Evolutionary conservation across 228 moss, liverwort and hornwort species (phyloP).

Genomic region (Sphagnum magellanicum): DNA sequence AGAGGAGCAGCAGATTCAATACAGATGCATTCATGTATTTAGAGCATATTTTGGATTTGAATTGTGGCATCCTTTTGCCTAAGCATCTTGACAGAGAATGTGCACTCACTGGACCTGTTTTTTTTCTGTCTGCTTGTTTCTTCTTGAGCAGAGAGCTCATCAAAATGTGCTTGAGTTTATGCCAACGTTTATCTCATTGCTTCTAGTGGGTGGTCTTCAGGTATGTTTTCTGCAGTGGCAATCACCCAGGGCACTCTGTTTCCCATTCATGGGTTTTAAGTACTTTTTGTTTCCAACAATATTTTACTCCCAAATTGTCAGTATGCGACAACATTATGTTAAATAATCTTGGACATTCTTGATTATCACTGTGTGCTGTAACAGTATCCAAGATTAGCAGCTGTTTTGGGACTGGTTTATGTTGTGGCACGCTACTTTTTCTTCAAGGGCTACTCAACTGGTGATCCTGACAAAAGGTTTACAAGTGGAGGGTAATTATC

Average conservation of each 20-base stretch:
- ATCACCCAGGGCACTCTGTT: no score
- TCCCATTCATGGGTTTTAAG: no score
- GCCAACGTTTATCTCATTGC: slow-evolving; percentile 26
- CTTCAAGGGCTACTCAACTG: slow-evolving; percentile 58
- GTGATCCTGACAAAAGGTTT: slow-evolving; percentile 21
- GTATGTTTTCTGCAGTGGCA: slow-evolving; percentile 1
- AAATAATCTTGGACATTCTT: neutral
- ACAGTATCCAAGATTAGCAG: slow-evolving; percentile 45
- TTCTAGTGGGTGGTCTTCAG: slow-evolving; percentile 43
- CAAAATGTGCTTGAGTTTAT: slow-evolving; percentile 66
- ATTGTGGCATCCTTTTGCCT: no score
- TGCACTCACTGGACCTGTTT: no score
- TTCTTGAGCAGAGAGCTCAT: slow-evolving; percentile 56
- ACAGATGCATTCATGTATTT: no score
- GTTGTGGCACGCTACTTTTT: slow-evolving; percentile 30
- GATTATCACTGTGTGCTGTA: neutral
- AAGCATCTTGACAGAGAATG: no score
- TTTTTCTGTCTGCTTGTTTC: neutral
- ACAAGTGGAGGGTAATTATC: slow-evolving; percentile 8
- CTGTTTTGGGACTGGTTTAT: slow-evolving; percentile 29
- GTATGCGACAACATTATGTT: no score
- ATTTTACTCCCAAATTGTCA: neutral
- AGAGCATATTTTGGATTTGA: no score
- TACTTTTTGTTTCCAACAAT: no score
- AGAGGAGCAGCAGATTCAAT: no score